These are phyloP conservation scores for Alternaria sp. DNA, from an alignment of 2,329 filamentous ascomycete species.

Conservation along the genomic window DNA sequence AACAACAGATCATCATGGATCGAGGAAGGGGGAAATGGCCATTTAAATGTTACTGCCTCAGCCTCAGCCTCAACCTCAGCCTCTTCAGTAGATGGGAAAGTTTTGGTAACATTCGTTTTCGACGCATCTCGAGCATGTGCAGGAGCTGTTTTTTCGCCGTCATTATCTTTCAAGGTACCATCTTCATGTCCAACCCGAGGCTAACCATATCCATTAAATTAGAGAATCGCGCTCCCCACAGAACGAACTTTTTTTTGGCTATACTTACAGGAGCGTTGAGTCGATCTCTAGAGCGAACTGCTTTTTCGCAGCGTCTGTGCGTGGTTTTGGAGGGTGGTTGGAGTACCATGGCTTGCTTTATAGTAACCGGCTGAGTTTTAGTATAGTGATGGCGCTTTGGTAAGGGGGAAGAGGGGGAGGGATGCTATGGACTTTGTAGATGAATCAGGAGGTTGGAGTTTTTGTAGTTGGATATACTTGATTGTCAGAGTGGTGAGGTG, in stretches of 20 bases:
- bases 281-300: background rate
- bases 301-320: constrained; percentile 3
- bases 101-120: background rate
- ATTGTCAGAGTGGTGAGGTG: background rate
- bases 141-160: background rate
- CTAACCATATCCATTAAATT: background rate
- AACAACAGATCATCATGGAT: constrained; percentile 19
- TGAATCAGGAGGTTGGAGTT: background rate
- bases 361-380: background rate
- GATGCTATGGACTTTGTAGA: background rate
- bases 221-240: background rate
- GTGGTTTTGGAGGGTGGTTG: background rate
- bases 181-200: background rate
- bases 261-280: background rate
- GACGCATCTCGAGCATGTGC: background rate
- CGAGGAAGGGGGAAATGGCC: constrained; percentile 14
- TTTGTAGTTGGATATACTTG: background rate
- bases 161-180: background rate
- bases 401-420: too few relatives aligned
- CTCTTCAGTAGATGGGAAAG: background rate
- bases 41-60: background rate
- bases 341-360: constrained; percentile 4
- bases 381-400: too few relatives aligned
- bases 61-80: background rate
- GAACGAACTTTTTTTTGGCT: background rate